phyloP scores from a whole-genome alignment of 768 basidiomycete species.

The Ramaria sp. region DNA sequence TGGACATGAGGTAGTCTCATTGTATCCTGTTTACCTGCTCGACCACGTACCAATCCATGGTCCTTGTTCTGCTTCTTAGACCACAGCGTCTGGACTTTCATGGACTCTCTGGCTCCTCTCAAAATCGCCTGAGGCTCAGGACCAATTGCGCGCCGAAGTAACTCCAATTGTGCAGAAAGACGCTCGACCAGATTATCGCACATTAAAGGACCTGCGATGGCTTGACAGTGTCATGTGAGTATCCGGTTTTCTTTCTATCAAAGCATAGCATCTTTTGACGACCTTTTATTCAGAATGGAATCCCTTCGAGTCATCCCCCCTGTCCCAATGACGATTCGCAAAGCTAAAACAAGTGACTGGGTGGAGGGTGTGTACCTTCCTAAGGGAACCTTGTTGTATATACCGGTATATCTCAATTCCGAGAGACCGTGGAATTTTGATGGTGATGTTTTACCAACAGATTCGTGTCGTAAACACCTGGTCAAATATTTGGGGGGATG shows the following conservation, averaged over 20 bases:
- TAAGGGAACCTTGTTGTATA: slow-evolving; percentile 31
- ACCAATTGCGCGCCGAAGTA: slow-evolving; percentile 43
- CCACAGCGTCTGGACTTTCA: slow-evolving; percentile 34
- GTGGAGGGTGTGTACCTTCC: slow-evolving; percentile 33
- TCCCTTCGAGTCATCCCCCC: slow-evolving; percentile 15
- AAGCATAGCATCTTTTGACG: too few relatives aligned
- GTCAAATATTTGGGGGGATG: slow-evolving; percentile 38
- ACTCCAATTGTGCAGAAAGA: slow-evolving; percentile 22
- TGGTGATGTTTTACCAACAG: slow-evolving; percentile 16
- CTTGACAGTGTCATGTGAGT: slow-evolving; percentile 14
- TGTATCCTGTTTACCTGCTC: not conserved
- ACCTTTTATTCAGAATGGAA: slow-evolving; percentile 11
- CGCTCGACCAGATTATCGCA: slow-evolving; percentile 12
- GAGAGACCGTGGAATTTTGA: not conserved
- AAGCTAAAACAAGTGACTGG: slow-evolving; percentile 8
- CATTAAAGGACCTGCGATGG: slow-evolving; percentile 11
- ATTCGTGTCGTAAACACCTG: slow-evolving; percentile 41
- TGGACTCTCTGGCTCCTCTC: slow-evolving; percentile 50
- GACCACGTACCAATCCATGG: not conserved
- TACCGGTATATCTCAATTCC: slow-evolving; percentile 20
- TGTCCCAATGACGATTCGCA: slow-evolving; percentile 15
- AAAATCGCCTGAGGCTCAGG: slow-evolving; percentile 37
- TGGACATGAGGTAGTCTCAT: slow-evolving; percentile 19
- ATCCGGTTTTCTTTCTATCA: not conserved
- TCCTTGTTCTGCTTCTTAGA: slow-evolving; percentile 12